Percentiles rank a stretch among this genome's conserved stretches.
phyloP scores from a whole-genome alignment of 2,329 filamentous ascomycete genomes.

The Emydomyces testavorans region DNA sequence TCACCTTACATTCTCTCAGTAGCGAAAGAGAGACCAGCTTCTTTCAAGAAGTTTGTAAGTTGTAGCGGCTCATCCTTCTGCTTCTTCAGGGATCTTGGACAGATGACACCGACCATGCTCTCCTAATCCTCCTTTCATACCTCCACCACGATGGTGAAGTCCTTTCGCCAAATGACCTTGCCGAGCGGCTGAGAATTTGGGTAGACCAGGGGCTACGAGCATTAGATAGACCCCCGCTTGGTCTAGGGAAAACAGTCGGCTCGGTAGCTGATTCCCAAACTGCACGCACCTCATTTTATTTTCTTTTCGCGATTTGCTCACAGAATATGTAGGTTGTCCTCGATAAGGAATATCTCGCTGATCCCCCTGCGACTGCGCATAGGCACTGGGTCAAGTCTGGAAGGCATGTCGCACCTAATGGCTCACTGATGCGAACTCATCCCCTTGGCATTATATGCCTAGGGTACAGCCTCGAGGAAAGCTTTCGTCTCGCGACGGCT shows the following conservation, averaged over 20 bases:
- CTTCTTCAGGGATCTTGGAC: conserved; percentile 37
- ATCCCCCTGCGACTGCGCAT: conserved; percentile 34
- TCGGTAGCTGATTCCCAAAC: conserved; percentile 24
- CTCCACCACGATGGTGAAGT: conserved; percentile 34
- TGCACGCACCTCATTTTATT: not conserved
- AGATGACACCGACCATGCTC: conserved; percentile 46
- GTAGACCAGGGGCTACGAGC: conserved; percentile 38
- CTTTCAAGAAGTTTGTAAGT: not conserved
- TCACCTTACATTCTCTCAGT: not conserved
- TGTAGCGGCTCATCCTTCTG: not conserved
- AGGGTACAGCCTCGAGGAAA: conserved; percentile 31
- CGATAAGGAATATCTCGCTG: conserved; percentile 29
- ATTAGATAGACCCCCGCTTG: conserved; percentile 39
- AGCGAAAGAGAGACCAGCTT: not conserved
- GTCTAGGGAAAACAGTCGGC: conserved; percentile 40
- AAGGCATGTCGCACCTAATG: conserved; percentile 39
- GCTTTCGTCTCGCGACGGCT: conserved; percentile 35
- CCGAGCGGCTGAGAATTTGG: conserved; percentile 39
- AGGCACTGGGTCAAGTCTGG: conserved; percentile 34
- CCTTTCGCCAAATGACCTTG: conserved; percentile 35
- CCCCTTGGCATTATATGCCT: conserved; percentile 41
- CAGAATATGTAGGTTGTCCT: conserved; percentile 23
- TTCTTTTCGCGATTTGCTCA: not conserved
- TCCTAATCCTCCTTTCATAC: conserved; percentile 41
- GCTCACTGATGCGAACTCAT: conserved; percentile 45